Evolutionary conservation across 169 alveolate species (phyloP).

Genomic region (Theileria annulata): DNA sequence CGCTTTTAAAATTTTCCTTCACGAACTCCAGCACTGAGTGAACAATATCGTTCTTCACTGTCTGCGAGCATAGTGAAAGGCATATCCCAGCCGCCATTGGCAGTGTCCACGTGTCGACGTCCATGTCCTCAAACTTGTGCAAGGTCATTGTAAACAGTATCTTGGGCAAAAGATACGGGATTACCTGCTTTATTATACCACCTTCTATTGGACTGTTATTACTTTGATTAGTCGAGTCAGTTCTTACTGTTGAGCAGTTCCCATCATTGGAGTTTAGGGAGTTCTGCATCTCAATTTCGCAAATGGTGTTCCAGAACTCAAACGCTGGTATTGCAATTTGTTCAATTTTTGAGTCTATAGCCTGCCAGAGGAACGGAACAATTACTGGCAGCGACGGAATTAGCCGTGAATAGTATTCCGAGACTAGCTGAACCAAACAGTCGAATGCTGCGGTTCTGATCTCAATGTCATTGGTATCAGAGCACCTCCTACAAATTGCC

Average conservation of each 20-base stretch:
- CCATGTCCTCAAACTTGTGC: conserved; percentile 82
- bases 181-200: conserved; percentile 78
- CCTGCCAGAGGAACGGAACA: conserved; percentile 82
- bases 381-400: conserved; percentile 79
- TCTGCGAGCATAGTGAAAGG: conserved; percentile 87
- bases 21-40: conserved; percentile 86
- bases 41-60: conserved; percentile 85
- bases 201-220: not conserved
- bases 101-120: conserved; percentile 89
- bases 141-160: conserved; percentile 81
- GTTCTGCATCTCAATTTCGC: conserved; percentile 81
- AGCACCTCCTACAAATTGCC: conserved; percentile 79
- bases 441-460: conserved; percentile 85
- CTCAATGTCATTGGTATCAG: conserved; percentile 68
- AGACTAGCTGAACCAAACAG: conserved; percentile 80
- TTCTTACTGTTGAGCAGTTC: not conserved
- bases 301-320: conserved; percentile 87
- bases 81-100: conserved; percentile 92
- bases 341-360: conserved; percentile 79
- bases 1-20: conserved; percentile 80
- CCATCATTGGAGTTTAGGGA: conserved; percentile 37
- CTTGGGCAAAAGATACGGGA: conserved; percentile 80
- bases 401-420: conserved; percentile 79
- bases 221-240: conserved; percentile 62
- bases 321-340: conserved; percentile 84